phyloP scores from a whole-genome alignment of 129 eudicot genomes.

The Flaveria brownii region DNA sequence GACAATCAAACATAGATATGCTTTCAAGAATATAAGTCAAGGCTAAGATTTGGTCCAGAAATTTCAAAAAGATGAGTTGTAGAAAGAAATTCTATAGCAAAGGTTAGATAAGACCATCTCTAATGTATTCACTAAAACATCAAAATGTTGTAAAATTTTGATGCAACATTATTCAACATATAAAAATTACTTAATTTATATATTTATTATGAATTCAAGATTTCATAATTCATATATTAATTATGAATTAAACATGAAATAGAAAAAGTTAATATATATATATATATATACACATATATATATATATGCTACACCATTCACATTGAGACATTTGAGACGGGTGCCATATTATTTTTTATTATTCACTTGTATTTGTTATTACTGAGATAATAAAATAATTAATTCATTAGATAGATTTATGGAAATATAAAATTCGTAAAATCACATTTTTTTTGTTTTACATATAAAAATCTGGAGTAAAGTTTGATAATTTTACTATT shows the following conservation, averaged over 20 bases:
- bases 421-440: neutral
- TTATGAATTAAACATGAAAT: neutral
- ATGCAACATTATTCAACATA: neutral
- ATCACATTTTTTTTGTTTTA: neutral
- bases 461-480: neutral
- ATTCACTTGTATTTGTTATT: neutral
- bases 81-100: neutral
- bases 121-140: conserved; percentile 1
- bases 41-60: neutral
- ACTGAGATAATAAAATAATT: neutral
- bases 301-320: too few relatives aligned
- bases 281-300: neutral
- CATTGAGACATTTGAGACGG: neutral
- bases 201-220: neutral
- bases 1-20: neutral
- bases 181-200: neutral
- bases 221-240: too few relatives aligned
- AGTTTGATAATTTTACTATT: too few relatives aligned
- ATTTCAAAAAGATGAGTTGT: neutral
- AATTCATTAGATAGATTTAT: neutral
- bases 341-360: neutral
- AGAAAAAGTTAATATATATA: neutral
- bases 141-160: neutral
- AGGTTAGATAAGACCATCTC: neutral
- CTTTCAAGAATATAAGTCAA: neutral